Percentiles rank a stretch among this genome's conserved stretches.
These are phyloP conservation scores for Sporothrix mexicana DNA, from an alignment of 2,329 filamentous ascomycete species.

Conservation along the genomic window DNA sequence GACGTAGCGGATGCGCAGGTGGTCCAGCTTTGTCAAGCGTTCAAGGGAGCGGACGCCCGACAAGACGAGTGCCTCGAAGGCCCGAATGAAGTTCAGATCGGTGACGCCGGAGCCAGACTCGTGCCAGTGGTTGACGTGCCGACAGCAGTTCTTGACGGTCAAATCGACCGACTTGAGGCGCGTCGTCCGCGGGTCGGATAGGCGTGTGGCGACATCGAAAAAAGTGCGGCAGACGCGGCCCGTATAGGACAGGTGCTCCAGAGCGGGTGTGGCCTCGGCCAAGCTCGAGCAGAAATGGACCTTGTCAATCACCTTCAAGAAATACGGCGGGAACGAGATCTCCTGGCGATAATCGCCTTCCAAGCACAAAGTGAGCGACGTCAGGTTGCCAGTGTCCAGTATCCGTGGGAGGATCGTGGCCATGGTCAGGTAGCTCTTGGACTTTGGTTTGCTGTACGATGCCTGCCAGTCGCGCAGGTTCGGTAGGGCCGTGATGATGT, in stretches of 20 bases:
- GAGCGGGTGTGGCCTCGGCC: slow-evolving; percentile 62
- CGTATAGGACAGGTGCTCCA: slow-evolving; percentile 74
- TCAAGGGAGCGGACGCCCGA: slow-evolving; percentile 66
- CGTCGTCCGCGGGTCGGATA: slow-evolving; percentile 55
- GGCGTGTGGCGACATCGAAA: slow-evolving; percentile 63
- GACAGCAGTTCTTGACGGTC: slow-evolving; percentile 76
- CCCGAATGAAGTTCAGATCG: slow-evolving; percentile 72
- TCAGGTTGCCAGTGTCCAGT: slow-evolving; percentile 57
- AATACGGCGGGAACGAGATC: slow-evolving; percentile 63
- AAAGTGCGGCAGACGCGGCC: slow-evolving; percentile 73
- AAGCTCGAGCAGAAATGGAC: slow-evolving; percentile 70
- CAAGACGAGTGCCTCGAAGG: slow-evolving; percentile 72
- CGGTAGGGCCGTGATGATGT: slow-evolving; percentile 67
- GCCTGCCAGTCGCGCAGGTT: slow-evolving; percentile 67
- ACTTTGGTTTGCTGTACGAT: slow-evolving; percentile 74
- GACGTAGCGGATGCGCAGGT: slow-evolving; percentile 74
- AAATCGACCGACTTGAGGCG: slow-evolving; percentile 71
- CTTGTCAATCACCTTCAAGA: slow-evolving; percentile 62
- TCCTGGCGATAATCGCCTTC: slow-evolving; percentile 75
- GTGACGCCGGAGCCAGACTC: slow-evolving; percentile 73
- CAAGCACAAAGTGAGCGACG: slow-evolving; percentile 69
- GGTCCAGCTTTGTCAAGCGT: slow-evolving; percentile 63
- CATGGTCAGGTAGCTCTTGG: slow-evolving; percentile 74
- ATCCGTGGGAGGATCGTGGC: slow-evolving; percentile 65
- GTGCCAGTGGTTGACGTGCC: slow-evolving; percentile 59